These are phyloP conservation scores for Lentinula detonsa DNA, from an alignment of 768 basidiomycete species.

Conservation along the genomic window DNA sequence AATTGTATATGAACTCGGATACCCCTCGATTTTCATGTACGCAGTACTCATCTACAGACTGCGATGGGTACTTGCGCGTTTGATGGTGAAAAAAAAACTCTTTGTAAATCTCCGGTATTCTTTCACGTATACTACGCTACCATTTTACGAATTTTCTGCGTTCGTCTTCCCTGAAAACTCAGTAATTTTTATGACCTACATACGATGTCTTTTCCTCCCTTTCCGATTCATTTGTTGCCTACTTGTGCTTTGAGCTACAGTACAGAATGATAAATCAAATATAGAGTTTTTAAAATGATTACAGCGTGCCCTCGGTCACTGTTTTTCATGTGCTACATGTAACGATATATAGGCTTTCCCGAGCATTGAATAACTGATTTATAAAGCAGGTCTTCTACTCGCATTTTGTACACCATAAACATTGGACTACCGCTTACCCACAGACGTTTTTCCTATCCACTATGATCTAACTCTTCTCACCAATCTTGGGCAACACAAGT, in stretches of 20 bases:
- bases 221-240: background rate
- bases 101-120: background rate
- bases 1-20: slow-evolving; percentile 6
- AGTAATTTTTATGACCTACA: background rate
- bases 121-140: background rate
- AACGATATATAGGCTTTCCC: too few species aligned
- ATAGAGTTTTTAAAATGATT: background rate
- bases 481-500: slow-evolving; percentile 72
- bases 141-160: background rate
- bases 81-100: background rate
- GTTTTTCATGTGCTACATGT: too few species aligned
- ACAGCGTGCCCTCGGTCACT: too few species aligned
- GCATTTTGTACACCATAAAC: background rate
- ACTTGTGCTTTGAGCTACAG: background rate
- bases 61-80: background rate
- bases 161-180: background rate
- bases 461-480: slow-evolving; percentile 79
- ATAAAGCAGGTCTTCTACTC: too few species aligned
- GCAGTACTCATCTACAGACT: background rate
- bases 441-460: slow-evolving; percentile 61
- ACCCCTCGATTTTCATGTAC: background rate
- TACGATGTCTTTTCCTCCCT: background rate
- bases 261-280: background rate
- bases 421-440: slow-evolving; percentile 51
- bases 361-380: too few species aligned